Conservation (phyloP, 2,329 filamentous ascomycete genomes). For the Calonectria hongkongensis region DNA sequence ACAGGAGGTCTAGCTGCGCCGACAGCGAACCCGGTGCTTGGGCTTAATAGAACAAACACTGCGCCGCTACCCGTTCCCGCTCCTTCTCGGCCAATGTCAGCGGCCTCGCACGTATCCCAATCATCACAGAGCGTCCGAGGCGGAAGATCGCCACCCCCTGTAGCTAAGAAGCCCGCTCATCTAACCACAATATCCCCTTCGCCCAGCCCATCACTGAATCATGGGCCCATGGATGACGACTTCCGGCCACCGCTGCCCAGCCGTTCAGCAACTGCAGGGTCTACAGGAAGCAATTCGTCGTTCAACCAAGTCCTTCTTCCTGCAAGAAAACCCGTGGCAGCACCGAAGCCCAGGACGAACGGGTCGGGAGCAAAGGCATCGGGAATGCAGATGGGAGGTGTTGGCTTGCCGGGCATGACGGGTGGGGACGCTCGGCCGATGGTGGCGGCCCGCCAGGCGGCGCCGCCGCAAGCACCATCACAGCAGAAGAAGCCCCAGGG, state of each 20-base stretch:
- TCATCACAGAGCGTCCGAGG: conserved; percentile 57
- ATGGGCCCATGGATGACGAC: conserved; percentile 49
- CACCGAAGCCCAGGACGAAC: conserved; percentile 50
- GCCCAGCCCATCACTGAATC: conserved; percentile 49
- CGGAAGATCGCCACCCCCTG: conserved; percentile 69
- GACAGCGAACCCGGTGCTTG: conserved; percentile 40
- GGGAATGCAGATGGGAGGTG: conserved; percentile 41
- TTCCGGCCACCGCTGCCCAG: conserved; percentile 53
- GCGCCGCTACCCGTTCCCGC: conserved; percentile 54
- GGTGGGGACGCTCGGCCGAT: conserved; percentile 45
- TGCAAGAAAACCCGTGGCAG: conserved; percentile 54
- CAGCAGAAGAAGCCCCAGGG: conserved; percentile 52
- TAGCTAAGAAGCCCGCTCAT: conserved; percentile 79
- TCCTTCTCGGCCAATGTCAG: conserved; percentile 57
- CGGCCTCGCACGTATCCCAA: conserved; percentile 60
- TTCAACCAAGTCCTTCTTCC: conserved; percentile 41
- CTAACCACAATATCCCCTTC: conserved; percentile 60
- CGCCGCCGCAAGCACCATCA: conserved; percentile 44
- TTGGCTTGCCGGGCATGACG: conserved; percentile 47
- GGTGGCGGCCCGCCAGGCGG: conserved; percentile 45
- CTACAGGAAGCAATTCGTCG: conserved; percentile 35
- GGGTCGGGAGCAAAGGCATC: conserved; percentile 46
- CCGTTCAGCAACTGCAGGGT: conserved; percentile 47
- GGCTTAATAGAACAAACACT: conserved; percentile 51
- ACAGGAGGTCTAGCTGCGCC: conserved; percentile 48